Evolutionary conservation across 352 stramenopile genomes (phyloP).

Genomic region (Globisporangium acanthophoron): DNA sequence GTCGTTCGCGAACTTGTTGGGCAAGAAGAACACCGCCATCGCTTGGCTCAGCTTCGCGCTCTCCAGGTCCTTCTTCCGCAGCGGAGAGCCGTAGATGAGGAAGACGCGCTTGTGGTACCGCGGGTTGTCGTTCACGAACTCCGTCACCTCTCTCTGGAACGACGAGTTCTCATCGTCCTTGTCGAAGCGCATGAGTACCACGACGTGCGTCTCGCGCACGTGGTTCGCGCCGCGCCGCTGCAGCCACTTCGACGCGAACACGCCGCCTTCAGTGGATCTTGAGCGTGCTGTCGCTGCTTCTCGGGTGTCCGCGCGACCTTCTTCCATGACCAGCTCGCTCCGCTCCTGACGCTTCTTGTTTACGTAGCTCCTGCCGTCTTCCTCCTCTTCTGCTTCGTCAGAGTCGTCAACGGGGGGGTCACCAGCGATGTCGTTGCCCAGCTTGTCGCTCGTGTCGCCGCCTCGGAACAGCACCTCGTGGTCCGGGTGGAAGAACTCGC

Average conservation of each 20-base stretch:
- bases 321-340: slow-evolving; percentile 6
- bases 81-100: slow-evolving; percentile 65
- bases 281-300: not conserved
- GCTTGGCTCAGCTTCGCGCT: slow-evolving; percentile 57
- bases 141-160: slow-evolving; percentile 60
- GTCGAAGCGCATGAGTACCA: slow-evolving; percentile 75
- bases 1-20: slow-evolving; percentile 78
- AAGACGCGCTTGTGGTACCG: slow-evolving; percentile 78
- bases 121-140: slow-evolving; percentile 65
- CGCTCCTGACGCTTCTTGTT: no score
- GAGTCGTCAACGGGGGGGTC: not conserved
- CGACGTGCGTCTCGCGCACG: slow-evolving; percentile 75
- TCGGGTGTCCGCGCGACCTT: slow-evolving; percentile 2
- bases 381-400: not conserved
- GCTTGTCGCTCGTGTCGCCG: not conserved
- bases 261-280: not conserved
- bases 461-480: slow-evolving; percentile 46
- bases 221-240: slow-evolving; percentile 31
- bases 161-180: slow-evolving; percentile 33
- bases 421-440: not conserved
- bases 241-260: slow-evolving; percentile 40
- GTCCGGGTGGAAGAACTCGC: slow-evolving; percentile 86
- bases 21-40: slow-evolving; percentile 80
- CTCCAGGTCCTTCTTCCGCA: slow-evolving; percentile 47
- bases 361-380: no score